Conservation (phyloP, 208 protist species). For the Willaertia magna region DNA sequence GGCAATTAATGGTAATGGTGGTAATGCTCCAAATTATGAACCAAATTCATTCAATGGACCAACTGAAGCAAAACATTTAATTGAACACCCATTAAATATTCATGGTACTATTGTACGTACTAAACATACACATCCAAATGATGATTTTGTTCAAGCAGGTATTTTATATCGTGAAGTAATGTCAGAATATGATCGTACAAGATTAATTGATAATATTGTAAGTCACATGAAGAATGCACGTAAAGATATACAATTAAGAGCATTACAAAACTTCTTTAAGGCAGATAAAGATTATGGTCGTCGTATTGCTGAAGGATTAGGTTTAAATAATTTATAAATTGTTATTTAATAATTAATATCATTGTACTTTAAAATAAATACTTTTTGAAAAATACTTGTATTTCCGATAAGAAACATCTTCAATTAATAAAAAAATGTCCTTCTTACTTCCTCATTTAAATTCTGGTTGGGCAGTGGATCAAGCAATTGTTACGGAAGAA, state of each 20-base stretch:
- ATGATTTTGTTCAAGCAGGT: conserved; percentile 28
- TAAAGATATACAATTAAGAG: conserved; percentile 22
- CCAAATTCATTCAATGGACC: conserved; percentile 37
- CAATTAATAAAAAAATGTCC: too few relatives aligned
- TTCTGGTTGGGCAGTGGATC: conserved; percentile 77
- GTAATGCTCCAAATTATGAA: conserved; percentile 38
- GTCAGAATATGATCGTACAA: conserved; percentile 19
- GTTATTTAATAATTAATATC: too few relatives aligned
- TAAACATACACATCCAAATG: conserved; percentile 16
- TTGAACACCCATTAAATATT: background rate
- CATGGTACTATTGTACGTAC: background rate
- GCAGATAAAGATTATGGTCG: conserved; percentile 31
- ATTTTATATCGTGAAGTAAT: conserved; percentile 21
- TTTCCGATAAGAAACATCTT: too few relatives aligned
- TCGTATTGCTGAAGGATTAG: conserved; percentile 12
- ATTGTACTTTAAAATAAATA: too few relatives aligned
- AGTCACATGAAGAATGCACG: conserved; percentile 26
- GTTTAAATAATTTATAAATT: background rate
- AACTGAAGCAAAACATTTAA: background rate
- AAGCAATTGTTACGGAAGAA: conserved; percentile 50
- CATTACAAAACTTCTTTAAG: conserved; percentile 26
- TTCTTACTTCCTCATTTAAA: conserved; percentile 71
- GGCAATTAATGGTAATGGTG: conserved; percentile 33
- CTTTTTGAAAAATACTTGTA: too few relatives aligned
- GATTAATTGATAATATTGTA: conserved; percentile 32